phyloP scores from a whole-genome alignment of 257 asterid species.

The Paulownia fortunei region DNA sequence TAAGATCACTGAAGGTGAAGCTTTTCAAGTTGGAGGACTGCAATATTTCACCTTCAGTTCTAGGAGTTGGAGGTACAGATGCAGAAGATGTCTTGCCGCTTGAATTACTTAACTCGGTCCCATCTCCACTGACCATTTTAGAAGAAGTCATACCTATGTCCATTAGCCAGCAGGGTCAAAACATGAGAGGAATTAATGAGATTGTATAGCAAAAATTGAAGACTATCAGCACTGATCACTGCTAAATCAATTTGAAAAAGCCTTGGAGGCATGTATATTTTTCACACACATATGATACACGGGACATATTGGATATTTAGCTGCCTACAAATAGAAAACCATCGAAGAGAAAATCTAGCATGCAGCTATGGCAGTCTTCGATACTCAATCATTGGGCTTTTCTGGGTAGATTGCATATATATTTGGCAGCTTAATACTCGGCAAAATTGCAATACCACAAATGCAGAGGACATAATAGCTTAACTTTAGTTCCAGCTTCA shows the following conservation, averaged over 20 bases:
- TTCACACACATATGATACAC: neutral
- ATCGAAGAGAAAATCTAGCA: neutral
- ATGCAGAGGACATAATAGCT: neutral
- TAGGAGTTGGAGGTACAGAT: slow-evolving; percentile 36
- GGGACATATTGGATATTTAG: neutral
- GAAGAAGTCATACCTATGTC: slow-evolving; percentile 46
- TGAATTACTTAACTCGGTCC: slow-evolving; percentile 54
- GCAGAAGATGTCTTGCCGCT: slow-evolving; percentile 46
- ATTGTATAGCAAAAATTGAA: slow-evolving; percentile 3
- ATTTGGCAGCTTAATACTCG: neutral
- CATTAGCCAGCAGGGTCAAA: neutral
- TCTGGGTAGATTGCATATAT: neutral
- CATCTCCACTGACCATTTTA: slow-evolving; percentile 56
- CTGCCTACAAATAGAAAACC: neutral
- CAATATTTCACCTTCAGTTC: slow-evolving; percentile 41
- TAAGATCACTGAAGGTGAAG: slow-evolving; percentile 41
- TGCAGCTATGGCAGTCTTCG: neutral
- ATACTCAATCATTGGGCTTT: neutral
- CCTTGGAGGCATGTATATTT: neutral
- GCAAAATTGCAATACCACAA: neutral
- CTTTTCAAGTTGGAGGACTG: slow-evolving; percentile 38
- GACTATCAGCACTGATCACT: neutral
- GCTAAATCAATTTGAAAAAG: neutral
- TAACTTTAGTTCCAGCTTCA: neutral
- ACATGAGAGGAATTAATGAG: neutral